phyloP scores from a whole-genome alignment of 495 filamentous ascomycete species.

The Penicillium robsamsonii region DNA sequence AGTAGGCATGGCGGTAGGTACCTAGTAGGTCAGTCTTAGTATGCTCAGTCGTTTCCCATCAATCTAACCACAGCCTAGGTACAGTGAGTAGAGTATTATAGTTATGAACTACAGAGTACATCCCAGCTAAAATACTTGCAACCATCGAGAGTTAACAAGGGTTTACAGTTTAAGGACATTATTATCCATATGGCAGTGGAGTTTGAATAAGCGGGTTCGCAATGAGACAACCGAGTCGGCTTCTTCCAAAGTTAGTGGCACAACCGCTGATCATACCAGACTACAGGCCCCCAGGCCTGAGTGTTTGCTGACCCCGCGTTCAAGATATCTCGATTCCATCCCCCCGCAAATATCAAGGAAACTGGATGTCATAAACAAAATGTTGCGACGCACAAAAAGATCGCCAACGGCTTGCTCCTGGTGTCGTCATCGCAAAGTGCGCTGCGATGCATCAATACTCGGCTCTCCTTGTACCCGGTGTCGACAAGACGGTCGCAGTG shows the following conservation, averaged over 20 bases:
- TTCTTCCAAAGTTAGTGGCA: neutral
- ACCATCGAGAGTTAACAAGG: too few species aligned
- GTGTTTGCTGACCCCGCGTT: neutral
- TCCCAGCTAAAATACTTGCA: neutral
- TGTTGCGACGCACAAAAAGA: conserved; percentile 34
- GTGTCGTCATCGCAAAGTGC: conserved; percentile 51
- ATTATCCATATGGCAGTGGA: neutral
- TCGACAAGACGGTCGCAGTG: conserved; percentile 40
- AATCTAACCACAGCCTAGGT: neutral
- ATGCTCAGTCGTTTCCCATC: neutral
- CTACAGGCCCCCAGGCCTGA: neutral
- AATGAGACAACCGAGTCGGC: neutral
- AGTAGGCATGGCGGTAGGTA: too few species aligned
- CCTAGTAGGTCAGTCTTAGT: neutral
- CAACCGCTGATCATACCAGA: neutral
- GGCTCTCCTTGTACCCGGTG: conserved; percentile 52
- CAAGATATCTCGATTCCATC: neutral
- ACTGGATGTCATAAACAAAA: neutral
- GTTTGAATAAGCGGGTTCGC: neutral
- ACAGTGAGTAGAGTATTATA: neutral
- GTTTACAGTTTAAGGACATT: too few species aligned
- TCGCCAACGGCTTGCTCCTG: conserved; percentile 48
- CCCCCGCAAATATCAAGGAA: neutral
- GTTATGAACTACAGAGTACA: too few species aligned
- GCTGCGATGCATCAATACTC: conserved; percentile 49